Evolutionary conservation across 2,329 filamentous ascomycete species (phyloP), one percentile per base, ranked within the genome.

Genomic region (Kalaharituber pfeilii): DNA sequence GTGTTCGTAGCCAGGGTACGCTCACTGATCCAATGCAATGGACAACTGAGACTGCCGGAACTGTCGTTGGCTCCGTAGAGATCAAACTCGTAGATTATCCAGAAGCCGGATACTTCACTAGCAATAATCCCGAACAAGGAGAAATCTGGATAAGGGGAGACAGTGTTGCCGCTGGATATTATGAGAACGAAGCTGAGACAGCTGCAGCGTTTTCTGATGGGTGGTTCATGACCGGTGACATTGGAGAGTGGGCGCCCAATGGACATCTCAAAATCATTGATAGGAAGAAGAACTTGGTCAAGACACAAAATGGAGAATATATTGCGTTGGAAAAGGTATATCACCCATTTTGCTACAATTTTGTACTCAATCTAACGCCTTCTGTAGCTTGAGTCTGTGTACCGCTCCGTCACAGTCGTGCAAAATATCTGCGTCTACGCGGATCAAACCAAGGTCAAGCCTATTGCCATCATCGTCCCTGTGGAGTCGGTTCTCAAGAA

Each of bases 211-310:
- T 89, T 59, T 68, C 79, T 2, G 91, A 94, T 64, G 86, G 86
- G 50, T 96, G 91, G 91, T 96, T 96, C 77, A 89, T 84, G 76
- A 94, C 87, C 15, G 89, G 89, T 57, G 89, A 96, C 65, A 91
- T 96, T 67, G 89, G 89, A 64, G 85, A 95, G 67, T 91, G 89
- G 64, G 81, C 89, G 68, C 67, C 72, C 45, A 75, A 82, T 58
- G 89, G 89, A 44, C 84, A 94, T 67, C 70, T 96, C 61, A 78
- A 75, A 63, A 82, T 96, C 67, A 88, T 96, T 66, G 89, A 96
- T 69, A 86, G 89, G 63, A 88, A 94, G 79, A 96, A 96, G 81
- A 96, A 96, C 71, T 74, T 96, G 54, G 85, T 96, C 69, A 96
- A 96, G 80, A 88, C 91, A 59, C 78, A 86, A 60, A 87, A 88